phyloP scores from a whole-genome alignment of 371 early-diverging fungal genomes.

The Mucor sp. region DNA sequence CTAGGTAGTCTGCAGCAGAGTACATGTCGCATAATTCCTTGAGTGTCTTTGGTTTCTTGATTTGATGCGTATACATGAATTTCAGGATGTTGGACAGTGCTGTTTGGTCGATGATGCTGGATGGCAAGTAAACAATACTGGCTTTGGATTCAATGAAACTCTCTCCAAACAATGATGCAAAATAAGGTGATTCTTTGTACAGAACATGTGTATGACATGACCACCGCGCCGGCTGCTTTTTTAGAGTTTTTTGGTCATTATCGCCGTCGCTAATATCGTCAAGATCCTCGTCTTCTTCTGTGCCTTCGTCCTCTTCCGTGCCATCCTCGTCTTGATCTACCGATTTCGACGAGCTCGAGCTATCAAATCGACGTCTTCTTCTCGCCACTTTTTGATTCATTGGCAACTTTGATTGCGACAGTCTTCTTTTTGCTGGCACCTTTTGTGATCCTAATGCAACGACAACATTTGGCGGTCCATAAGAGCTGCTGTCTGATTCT shows the following conservation, averaged over 20 bases:
- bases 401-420: slow-evolving; percentile 10
- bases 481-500: neutral
- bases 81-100: slow-evolving; percentile 26
- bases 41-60: slow-evolving; percentile 8
- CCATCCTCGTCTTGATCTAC: neutral
- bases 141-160: slow-evolving; percentile 38
- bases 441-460: slow-evolving; percentile 12
- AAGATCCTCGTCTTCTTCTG: neutral
- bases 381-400: slow-evolving; percentile 6
- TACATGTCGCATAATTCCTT: slow-evolving; percentile 27
- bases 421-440: slow-evolving; percentile 17
- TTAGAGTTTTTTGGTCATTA: neutral
- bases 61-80: slow-evolving; percentile 36
- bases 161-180: slow-evolving; percentile 39
- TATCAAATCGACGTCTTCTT: slow-evolving; percentile 1
- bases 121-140: slow-evolving; percentile 28
- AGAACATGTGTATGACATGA: slow-evolving; percentile 37
- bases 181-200: slow-evolving; percentile 39
- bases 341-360: neutral
- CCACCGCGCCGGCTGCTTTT: slow-evolving; percentile 20
- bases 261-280: neutral
- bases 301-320: neutral
- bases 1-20: slow-evolving; percentile 37
- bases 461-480: slow-evolving; percentile 21
- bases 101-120: slow-evolving; percentile 23